phyloP scores from a whole-genome alignment of 345 rosid genomes.

The Crucihimalaya himalaica region DNA sequence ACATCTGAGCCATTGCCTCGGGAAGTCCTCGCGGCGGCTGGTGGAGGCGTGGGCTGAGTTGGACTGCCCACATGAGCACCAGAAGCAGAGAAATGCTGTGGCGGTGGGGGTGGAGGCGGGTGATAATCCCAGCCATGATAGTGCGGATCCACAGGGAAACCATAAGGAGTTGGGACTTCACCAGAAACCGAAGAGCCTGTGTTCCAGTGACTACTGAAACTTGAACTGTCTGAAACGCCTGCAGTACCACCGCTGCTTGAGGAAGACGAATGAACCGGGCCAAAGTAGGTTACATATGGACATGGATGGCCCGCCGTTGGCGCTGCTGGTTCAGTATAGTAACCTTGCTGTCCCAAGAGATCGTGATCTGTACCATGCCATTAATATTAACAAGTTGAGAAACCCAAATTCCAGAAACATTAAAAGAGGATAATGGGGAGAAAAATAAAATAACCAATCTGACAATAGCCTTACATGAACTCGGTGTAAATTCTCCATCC shows the following conservation, averaged over 20 bases:
- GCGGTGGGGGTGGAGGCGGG: constrained; percentile 42
- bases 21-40: constrained; percentile 59
- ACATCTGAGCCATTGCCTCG: constrained; percentile 58
- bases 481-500: constrained; percentile 78
- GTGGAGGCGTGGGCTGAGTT: constrained; percentile 64
- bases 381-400: constrained; percentile 21
- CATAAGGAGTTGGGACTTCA: constrained; percentile 73
- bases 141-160: constrained; percentile 78
- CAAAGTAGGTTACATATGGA: constrained; percentile 87
- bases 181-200: constrained; percentile 63
- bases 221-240: constrained; percentile 72
- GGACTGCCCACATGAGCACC: constrained; percentile 53
- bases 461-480: constrained; percentile 66
- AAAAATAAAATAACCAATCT: constrained; percentile 7
- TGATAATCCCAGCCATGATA: constrained; percentile 52
- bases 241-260: constrained; percentile 66
- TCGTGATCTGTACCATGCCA: constrained; percentile 72
- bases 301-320: constrained; percentile 80
- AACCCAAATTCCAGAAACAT: constrained; percentile 14
- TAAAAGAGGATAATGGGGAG: constrained; percentile 10
- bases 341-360: constrained; percentile 58
- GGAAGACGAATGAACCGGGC: constrained; percentile 81
- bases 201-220: constrained; percentile 65
- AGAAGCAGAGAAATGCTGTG: constrained; percentile 62
- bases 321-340: constrained; percentile 67